Conservation (phyloP, 306 rosid species). For the Sindora glabra region DNA sequence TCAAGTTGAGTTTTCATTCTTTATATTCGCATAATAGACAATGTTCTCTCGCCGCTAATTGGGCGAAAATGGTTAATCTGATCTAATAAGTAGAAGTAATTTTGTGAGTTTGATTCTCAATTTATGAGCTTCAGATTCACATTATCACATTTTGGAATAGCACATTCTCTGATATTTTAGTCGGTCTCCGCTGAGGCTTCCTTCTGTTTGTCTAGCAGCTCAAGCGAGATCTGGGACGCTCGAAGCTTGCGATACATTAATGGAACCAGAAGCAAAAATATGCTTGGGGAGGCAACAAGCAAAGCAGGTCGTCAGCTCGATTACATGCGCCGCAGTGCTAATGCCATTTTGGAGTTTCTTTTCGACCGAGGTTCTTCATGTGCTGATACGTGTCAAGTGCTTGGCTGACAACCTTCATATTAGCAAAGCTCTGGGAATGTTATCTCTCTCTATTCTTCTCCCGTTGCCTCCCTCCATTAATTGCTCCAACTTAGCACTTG, state of each 20-base stretch:
- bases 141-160: neutral
- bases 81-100: too few relatives aligned
- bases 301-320: slow-evolving; percentile 17
- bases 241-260: slow-evolving; percentile 34
- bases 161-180: neutral
- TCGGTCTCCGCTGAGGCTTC: slow-evolving; percentile 37
- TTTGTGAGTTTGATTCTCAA: slow-evolving; percentile 1
- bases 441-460: slow-evolving; percentile 12
- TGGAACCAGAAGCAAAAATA: slow-evolving; percentile 18
- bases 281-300: slow-evolving; percentile 1
- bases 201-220: slow-evolving; percentile 52
- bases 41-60: neutral
- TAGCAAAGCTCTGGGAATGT: slow-evolving; percentile 97
- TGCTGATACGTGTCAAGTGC: slow-evolving; percentile 62
- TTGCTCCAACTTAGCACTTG: neutral
- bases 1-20: too few relatives aligned
- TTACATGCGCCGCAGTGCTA: slow-evolving; percentile 51
- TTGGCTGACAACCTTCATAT: slow-evolving; percentile 97
- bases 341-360: slow-evolving; percentile 65
- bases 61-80: too few relatives aligned
- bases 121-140: neutral
- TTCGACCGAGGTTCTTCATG: slow-evolving; percentile 55
- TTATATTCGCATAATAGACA: too few relatives aligned
- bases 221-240: slow-evolving; percentile 46
- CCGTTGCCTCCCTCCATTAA: neutral